A percentile compares a stretch with the other conserved stretches of the same genome.
Conservation (phyloP, 306 rosid genomes). For the Acacia confusa region DNA sequence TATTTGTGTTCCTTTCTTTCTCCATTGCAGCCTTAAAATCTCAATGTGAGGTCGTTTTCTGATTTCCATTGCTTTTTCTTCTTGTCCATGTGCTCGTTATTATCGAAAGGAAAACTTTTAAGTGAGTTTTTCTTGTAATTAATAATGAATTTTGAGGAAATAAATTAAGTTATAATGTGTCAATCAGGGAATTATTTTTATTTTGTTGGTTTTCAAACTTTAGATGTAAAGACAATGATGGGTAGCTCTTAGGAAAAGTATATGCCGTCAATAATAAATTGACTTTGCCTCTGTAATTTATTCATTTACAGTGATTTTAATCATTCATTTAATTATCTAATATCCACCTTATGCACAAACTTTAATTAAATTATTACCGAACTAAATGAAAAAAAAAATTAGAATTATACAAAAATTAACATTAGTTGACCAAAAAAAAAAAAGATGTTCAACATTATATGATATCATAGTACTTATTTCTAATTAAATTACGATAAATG, state of each 20-base stretch:
- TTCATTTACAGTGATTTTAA: neutral
- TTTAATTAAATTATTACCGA: no score
- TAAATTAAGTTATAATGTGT: neutral
- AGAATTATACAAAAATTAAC: neutral
- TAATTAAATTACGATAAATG: no score
- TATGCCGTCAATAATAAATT: neutral
- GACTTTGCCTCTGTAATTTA: neutral
- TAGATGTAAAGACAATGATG: neutral
- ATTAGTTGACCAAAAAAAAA: neutral
- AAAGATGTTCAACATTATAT: no score
- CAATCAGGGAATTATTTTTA: slow-evolving; percentile 12
- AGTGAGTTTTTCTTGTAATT: slow-evolving; percentile 1
- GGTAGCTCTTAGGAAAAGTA: neutral
- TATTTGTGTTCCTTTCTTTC: slow-evolving; percentile 16
- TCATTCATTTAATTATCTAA: no score
- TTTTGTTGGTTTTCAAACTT: neutral
- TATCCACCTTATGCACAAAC: neutral
- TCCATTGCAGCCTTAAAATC: neutral
- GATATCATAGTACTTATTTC: no score
- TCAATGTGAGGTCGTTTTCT: slow-evolving; percentile 20
- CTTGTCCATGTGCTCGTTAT: slow-evolving; percentile 5
- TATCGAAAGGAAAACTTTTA: slow-evolving; percentile 13
- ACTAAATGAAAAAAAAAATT: neutral
- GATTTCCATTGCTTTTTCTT: slow-evolving; percentile 3
- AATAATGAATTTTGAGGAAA: neutral